Evolutionary conservation across 78 protist species (phyloP).

Genomic region (Dictyostelium capitatum): DNA sequence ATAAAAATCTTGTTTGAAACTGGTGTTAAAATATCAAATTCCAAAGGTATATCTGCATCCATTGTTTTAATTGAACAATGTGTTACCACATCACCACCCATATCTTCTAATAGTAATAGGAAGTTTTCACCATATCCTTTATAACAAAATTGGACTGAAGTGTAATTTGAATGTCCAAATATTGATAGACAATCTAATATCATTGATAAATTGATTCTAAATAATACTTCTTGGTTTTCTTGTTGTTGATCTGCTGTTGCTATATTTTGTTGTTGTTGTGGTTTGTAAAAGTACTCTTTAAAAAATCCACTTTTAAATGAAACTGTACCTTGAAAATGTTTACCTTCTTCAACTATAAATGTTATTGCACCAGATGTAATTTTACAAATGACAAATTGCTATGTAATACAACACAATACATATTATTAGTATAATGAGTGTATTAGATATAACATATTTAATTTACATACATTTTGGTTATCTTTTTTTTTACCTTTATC

Average conservation of each 20-base stretch:
- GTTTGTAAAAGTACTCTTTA: constrained; percentile 31
- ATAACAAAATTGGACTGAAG: constrained; percentile 47
- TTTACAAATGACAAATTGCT: constrained; percentile 34
- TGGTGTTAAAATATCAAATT: constrained; percentile 1
- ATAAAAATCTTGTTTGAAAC: constrained; percentile 32
- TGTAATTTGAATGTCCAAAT: constrained; percentile 6
- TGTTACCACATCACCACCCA: constrained; percentile 39
- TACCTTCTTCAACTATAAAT: constrained; percentile 51
- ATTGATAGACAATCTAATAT: constrained; percentile 49
- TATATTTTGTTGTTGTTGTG: not conserved
- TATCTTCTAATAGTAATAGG: constrained; percentile 32
- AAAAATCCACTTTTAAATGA: constrained; percentile 30
- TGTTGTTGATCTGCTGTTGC: not conserved
- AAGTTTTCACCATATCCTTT: constrained; percentile 39
- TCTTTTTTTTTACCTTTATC: constrained; percentile 41
- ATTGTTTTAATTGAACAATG: constrained; percentile 40
- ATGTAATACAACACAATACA: too few relatives aligned
- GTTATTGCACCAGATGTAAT: not conserved
- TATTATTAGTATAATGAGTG: not conserved
- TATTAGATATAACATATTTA: not conserved
- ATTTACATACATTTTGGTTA: not conserved
- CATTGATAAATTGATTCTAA: constrained; percentile 48
- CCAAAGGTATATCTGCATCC: constrained; percentile 36
- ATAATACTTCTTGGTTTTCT: not conserved
- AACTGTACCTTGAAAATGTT: constrained; percentile 34